These are phyloP conservation scores for Fistulifera pelliculosa DNA, from an alignment of 108 stramenopile genomes.

Conservation along the genomic window DNA sequence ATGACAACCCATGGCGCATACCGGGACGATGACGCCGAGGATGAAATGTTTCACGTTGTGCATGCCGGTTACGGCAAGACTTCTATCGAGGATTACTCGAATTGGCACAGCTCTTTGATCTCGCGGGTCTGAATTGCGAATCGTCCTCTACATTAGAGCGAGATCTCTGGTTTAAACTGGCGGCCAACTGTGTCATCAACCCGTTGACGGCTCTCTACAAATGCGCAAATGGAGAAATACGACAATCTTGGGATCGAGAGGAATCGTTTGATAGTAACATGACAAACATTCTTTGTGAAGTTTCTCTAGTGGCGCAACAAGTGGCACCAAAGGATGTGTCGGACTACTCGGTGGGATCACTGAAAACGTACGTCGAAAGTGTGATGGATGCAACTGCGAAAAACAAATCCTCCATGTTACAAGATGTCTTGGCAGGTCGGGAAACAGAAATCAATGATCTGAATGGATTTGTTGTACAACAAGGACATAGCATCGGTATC, in stretches of 20 bases:
- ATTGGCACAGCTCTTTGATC: constrained; percentile 17
- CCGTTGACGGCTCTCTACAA: constrained; percentile 45
- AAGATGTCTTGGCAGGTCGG: constrained; percentile 36
- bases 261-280: not conserved
- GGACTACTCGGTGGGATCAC: constrained; percentile 2
- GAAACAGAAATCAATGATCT: constrained; percentile 69
- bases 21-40: constrained; percentile 8
- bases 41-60: constrained; percentile 21
- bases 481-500: constrained; percentile 38
- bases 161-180: constrained; percentile 65
- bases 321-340: not conserved
- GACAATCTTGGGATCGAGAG: not conserved
- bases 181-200: constrained; percentile 70
- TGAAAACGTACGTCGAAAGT: constrained; percentile 35
- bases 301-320: constrained; percentile 7
- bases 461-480: constrained; percentile 58
- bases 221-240: constrained; percentile 38
- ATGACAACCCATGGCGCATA: constrained; percentile 43
- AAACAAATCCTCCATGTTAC: constrained; percentile 75
- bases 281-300: constrained; percentile 13
- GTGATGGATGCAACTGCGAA: constrained; percentile 50
- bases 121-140: constrained; percentile 19
- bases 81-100: constrained; percentile 6
- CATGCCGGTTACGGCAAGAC: constrained; percentile 44
- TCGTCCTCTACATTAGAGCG: constrained; percentile 22